Evolutionary conservation across 2,329 filamentous ascomycete genomes (phyloP).

Genomic region (Harringtonia lauricola): DNA sequence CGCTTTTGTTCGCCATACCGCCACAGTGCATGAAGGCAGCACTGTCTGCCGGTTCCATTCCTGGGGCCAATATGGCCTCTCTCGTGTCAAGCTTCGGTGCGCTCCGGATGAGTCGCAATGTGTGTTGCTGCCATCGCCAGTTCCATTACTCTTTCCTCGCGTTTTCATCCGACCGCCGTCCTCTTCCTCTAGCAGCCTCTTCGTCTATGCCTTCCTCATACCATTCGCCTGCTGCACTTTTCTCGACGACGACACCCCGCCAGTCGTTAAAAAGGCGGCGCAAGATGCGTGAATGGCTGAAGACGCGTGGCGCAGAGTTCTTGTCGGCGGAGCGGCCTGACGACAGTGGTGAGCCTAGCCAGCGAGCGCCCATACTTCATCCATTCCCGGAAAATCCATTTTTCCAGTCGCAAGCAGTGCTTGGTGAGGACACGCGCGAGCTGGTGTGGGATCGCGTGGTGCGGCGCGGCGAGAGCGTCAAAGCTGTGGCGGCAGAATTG

Average conservation of each 20-base stretch:
- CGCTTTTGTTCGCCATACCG: constrained; percentile 14
- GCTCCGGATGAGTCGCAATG: not conserved
- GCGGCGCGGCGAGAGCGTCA: constrained; percentile 54
- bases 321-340: not conserved
- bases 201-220: not conserved
- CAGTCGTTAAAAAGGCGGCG: not conserved
- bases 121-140: not conserved
- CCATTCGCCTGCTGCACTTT: not conserved
- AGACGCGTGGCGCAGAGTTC: not conserved
- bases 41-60: not conserved
- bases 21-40: constrained; percentile 2
- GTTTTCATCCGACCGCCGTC: not conserved
- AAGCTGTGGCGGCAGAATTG: constrained; percentile 65
- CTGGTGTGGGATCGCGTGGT: constrained; percentile 63
- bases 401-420: constrained; percentile 61
- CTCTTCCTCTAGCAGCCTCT: not conserved
- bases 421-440: constrained; percentile 63
- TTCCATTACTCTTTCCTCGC: not conserved
- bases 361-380: not conserved
- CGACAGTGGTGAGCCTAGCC: not conserved
- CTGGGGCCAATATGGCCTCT: not conserved
- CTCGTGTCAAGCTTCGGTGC: not conserved
- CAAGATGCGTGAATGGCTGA: constrained; percentile 3
- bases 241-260: constrained; percentile 1
- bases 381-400: constrained; percentile 66